phyloP scores from a whole-genome alignment of 2,329 filamentous ascomycete genomes.

The Ampelomyces quisqualis region DNA sequence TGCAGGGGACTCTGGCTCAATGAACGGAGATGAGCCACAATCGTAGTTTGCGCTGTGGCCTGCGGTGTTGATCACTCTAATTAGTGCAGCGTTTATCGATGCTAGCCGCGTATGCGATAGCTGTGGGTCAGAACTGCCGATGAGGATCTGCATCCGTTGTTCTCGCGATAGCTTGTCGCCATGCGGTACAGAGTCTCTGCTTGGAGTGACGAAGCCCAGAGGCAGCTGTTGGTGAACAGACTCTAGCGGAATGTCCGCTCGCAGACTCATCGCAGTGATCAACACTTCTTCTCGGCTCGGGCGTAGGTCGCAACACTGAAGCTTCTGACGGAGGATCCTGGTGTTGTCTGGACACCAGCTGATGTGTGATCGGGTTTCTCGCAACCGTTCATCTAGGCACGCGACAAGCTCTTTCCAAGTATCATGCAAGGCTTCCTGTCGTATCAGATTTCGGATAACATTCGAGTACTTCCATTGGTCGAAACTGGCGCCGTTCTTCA shows the following conservation, averaged over 20 bases:
- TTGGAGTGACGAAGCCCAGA: slow-evolving; percentile 38
- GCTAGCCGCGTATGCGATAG: slow-evolving; percentile 31
- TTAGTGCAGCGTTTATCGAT: slow-evolving; percentile 36
- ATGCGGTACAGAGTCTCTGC: slow-evolving; percentile 39
- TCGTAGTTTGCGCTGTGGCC: slow-evolving; percentile 23
- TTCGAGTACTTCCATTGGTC: slow-evolving; percentile 44
- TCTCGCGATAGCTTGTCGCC: slow-evolving; percentile 35
- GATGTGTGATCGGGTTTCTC: slow-evolving; percentile 41
- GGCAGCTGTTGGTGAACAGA: slow-evolving; percentile 32
- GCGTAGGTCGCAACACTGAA: slow-evolving; percentile 41
- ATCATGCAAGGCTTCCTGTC: slow-evolving; percentile 41
- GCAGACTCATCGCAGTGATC: slow-evolving; percentile 39
- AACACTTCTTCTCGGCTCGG: slow-evolving; percentile 42
- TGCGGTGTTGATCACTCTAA: slow-evolving; percentile 23
- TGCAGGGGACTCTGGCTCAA: slow-evolving; percentile 25
- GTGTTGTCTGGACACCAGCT: slow-evolving; percentile 43
- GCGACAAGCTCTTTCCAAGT: slow-evolving; percentile 42
- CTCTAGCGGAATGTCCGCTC: slow-evolving; percentile 37
- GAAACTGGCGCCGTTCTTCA: slow-evolving; percentile 40
- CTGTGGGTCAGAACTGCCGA: slow-evolving; percentile 32
- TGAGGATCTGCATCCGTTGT: slow-evolving; percentile 42
- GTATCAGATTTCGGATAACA: slow-evolving; percentile 41
- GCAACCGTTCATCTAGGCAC: slow-evolving; percentile 35
- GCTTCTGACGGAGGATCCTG: slow-evolving; percentile 39
- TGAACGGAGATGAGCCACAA: slow-evolving; percentile 28